Percentiles rank a stretch among this genome's conserved stretches.
These are phyloP conservation scores for Peziza echinospora DNA, from an alignment of 495 filamentous ascomycete genomes.

Conservation along the genomic window DNA sequence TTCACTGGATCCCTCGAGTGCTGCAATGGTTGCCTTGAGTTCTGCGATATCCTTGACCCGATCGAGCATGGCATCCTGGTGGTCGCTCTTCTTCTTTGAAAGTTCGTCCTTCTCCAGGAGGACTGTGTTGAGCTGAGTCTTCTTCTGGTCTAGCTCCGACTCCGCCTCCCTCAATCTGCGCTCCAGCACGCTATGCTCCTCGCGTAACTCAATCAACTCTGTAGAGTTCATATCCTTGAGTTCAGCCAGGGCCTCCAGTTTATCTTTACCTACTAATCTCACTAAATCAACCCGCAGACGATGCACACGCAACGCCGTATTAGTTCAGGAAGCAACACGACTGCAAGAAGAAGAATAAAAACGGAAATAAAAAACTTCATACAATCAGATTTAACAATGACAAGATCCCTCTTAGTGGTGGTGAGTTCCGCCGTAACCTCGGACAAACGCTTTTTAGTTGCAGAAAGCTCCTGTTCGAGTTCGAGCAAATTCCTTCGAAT, in stretches of 20 bases:
- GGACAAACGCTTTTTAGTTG: slow-evolving; percentile 11
- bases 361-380: slow-evolving; percentile 8
- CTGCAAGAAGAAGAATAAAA: slow-evolving; percentile 6
- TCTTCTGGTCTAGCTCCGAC: slow-evolving; percentile 22
- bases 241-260: slow-evolving; percentile 27
- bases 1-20: slow-evolving; percentile 17
- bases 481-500: slow-evolving; percentile 18
- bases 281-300: slow-evolving; percentile 22
- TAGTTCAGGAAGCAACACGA: slow-evolving; percentile 6
- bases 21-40: slow-evolving; percentile 18
- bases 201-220: slow-evolving; percentile 27
- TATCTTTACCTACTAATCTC: slow-evolving; percentile 27
- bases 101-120: slow-evolving; percentile 21
- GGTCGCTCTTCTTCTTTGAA: slow-evolving; percentile 16
- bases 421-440: slow-evolving; percentile 18
- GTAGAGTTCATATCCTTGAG: slow-evolving; percentile 26
- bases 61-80: slow-evolving; percentile 19
- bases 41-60: slow-evolving; percentile 18
- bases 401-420: slow-evolving; percentile 14
- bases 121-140: slow-evolving; percentile 22
- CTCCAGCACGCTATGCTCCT: slow-evolving; percentile 22
- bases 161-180: slow-evolving; percentile 19
- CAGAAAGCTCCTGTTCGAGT: slow-evolving; percentile 14
- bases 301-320: slow-evolving; percentile 3
- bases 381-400: slow-evolving; percentile 21